phyloP scores from a whole-genome alignment of 225 moss, liverwort and hornwort genomes.

The Pleurozium schreberi region DNA sequence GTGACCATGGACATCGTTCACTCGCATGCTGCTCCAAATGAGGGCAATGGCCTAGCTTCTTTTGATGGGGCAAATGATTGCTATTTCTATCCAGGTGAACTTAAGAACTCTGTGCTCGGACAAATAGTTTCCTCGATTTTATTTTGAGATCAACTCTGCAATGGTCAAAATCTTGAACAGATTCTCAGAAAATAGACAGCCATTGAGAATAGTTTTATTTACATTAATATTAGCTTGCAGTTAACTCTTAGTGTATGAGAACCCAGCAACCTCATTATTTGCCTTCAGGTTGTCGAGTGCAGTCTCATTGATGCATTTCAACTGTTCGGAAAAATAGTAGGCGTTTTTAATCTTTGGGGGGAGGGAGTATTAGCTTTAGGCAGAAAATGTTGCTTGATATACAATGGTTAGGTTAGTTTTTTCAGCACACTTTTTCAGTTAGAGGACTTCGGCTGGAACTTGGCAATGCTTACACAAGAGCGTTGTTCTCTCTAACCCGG shows the following conservation, averaged over 20 bases:
- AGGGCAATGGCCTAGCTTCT: constrained; percentile 80
- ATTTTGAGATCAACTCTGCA: neutral
- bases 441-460: neutral
- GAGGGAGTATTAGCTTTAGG: neutral
- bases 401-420: neutral
- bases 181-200: neutral
- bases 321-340: neutral
- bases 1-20: constrained; percentile 93
- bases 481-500: neutral
- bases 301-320: neutral
- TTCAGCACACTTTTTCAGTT: neutral
- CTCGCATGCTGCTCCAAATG: constrained; percentile 82
- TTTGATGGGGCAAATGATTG: constrained; percentile 98
- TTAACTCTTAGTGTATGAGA: neutral
- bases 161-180: neutral
- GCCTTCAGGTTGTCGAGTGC: neutral
- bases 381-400: neutral
- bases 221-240: neutral
- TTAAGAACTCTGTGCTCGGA: neutral
- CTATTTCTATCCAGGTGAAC: constrained; percentile 71
- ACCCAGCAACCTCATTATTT: neutral
- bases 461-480: neutral
- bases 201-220: neutral
- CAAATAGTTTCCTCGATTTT: neutral
- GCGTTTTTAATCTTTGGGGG: neutral